Conservation (phyloP, 164 flowering plant genomes). For the Vitis amurensis region DNA sequence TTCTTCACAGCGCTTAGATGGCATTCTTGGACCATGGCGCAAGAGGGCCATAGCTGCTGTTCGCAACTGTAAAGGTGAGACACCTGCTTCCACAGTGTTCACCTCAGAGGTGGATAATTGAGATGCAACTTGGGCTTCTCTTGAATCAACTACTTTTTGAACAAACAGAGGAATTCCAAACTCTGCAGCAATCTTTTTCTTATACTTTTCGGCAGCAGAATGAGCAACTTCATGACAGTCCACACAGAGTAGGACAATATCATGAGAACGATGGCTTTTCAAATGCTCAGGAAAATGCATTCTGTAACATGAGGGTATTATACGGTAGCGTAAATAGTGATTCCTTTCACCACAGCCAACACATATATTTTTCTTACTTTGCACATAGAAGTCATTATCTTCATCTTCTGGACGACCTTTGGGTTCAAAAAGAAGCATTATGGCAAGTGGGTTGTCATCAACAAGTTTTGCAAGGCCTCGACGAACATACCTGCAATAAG, state of each 20-base stretch:
- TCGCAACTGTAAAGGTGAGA: conserved; percentile 86
- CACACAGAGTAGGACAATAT: conserved; percentile 95
- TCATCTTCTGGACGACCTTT: conserved; percentile 99
- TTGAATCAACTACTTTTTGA: conserved; percentile 58
- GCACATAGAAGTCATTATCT: conserved; percentile 89
- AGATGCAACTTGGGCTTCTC: conserved; percentile 21
- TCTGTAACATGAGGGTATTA: conserved; percentile 99
- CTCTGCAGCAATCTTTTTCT: conserved; percentile 68
- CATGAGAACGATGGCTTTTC: conserved; percentile 99
- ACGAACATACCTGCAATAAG: conserved; percentile 63
- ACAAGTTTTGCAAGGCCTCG: conserved; percentile 82
- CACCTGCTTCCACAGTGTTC: conserved; percentile 57
- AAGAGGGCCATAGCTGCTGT: conserved; percentile 96
- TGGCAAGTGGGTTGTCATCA: conserved; percentile 84
- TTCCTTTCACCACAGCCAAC: conserved; percentile 94
- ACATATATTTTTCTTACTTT: conserved; percentile 93
- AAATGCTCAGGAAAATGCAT: conserved; percentile 96
- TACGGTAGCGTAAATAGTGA: conserved; percentile 88
- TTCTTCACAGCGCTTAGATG: conserved; percentile 81
- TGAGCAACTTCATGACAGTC: conserved; percentile 99
- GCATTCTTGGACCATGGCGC: conserved; percentile 90
- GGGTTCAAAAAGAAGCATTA: conserved; percentile 96
- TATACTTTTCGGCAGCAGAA: conserved; percentile 92
- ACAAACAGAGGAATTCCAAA: conserved; percentile 85
- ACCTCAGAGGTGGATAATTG: conserved; percentile 24